These are phyloP conservation scores for Penicillium sp. DNA, from an alignment of 2,329 filamentous ascomycete species.

Conservation along the genomic window DNA sequence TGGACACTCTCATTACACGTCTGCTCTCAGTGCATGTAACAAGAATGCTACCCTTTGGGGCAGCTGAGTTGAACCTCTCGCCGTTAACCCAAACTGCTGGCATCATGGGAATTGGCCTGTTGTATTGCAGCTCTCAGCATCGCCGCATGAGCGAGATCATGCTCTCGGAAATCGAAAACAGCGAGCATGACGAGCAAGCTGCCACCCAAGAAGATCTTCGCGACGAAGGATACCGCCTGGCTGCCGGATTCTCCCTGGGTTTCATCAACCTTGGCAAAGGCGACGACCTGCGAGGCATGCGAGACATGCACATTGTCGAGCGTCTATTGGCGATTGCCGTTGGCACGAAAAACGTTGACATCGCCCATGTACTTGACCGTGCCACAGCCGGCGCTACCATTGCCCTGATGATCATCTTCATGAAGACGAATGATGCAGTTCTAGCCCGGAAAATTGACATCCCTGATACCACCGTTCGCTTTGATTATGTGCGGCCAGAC, in stretches of 20 bases:
- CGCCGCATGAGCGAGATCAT: constrained; percentile 98
- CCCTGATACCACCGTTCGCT: constrained; percentile 84
- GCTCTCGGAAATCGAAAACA: constrained; percentile 92
- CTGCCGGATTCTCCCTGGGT: constrained; percentile 88
- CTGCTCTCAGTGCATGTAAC: constrained; percentile 95
- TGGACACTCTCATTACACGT: constrained; percentile 93
- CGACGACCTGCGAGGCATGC: constrained; percentile 79
- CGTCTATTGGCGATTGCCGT: constrained; percentile 83
- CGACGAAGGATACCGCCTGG: constrained; percentile 93
- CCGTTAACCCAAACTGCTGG: constrained; percentile 92
- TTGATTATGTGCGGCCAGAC: constrained; percentile 93
- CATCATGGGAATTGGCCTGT: constrained; percentile 91
- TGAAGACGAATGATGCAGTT: constrained; percentile 89
- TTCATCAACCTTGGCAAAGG: constrained; percentile 95
- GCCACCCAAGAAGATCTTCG: constrained; percentile 73
- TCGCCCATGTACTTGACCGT: constrained; percentile 90
- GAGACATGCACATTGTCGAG: constrained; percentile 92
- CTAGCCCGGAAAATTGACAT: constrained; percentile 91
- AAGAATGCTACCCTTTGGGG: constrained; percentile 85
- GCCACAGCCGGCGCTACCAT: constrained; percentile 92
- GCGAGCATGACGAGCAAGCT: constrained; percentile 73
- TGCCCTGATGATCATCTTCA: constrained; percentile 87
- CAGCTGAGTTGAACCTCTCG: constrained; percentile 91
- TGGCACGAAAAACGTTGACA: constrained; percentile 83
- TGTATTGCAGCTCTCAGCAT: constrained; percentile 95